Base-by-base conservation (phyloP, 495 filamentous ascomycete genomes). In the Saxophila tyrrhenica region DNA sequence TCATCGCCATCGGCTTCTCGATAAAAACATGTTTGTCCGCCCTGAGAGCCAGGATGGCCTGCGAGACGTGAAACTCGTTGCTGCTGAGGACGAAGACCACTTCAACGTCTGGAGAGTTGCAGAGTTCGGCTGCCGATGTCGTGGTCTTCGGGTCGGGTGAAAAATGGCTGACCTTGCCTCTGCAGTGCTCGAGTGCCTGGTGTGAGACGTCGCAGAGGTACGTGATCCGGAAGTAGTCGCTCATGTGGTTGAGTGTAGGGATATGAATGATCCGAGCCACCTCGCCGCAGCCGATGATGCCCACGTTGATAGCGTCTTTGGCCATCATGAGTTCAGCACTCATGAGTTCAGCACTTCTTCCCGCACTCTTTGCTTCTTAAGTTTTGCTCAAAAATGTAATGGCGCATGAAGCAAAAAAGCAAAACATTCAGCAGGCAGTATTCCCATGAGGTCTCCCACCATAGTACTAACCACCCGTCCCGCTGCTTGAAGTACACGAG, bases 1-100 rank as follows among this genome's bases (percentile, higher is more conserved):
- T 70, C 48, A 77, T 59, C 49, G 75, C 70, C 15, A 81, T 60
- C 1, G 78, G 79, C 43, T 76, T 74, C 57, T 81, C 76, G 29
- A 81, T 65, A 59, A 83, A 71, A 54, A 75, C 73, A 45, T 75
- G 64, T 58, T 83, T 83, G 22, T 69, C 70, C 8, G 70, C 59
- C 50, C 72, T 44, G 0, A 83, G 66, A 10, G 77, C 77, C 20
- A 69, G 64, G 41, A 80, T 65, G 39, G 70, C 72, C 60, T 75
- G 69, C 43, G 64, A 49, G 42, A 69, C 73, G 62, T 80, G 79
- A 56, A 65, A 75, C 55, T 77, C 72, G 51, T 72, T 73, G 59
- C 74, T 67, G 63, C 74, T 74, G 42, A 81, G 66, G 51, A 81
- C 67, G 2, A 60, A 52, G 21, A 61, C 59, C 11, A 80, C 65